Evolutionary conservation across 2,329 filamentous ascomycete species (phyloP).

Genomic region (Cryphonectria carpinicola): DNA sequence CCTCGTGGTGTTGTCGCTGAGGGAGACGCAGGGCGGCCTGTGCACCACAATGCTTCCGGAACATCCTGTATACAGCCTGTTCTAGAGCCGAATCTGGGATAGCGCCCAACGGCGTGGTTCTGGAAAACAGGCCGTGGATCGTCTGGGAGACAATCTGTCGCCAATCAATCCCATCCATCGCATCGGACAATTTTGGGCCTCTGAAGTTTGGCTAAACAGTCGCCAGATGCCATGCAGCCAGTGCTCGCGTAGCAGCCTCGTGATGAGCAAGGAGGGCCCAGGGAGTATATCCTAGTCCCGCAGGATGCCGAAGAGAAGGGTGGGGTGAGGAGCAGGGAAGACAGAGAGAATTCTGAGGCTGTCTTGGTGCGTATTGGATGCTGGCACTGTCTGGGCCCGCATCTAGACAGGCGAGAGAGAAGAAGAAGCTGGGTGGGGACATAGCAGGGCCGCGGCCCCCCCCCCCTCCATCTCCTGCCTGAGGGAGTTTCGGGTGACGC

Average conservation of each 20-base stretch:
- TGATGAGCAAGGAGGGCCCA: slow-evolving; percentile 26
- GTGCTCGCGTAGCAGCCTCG: slow-evolving; percentile 25
- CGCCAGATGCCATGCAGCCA: slow-evolving; percentile 19
- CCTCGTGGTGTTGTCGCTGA: background rate
- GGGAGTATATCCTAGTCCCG: slow-evolving; percentile 26
- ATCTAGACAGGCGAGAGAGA: background rate
- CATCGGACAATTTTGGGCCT: slow-evolving; percentile 18
- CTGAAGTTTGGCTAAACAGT: background rate
- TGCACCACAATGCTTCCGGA: background rate
- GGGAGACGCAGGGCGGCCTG: background rate
- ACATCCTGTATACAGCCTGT: background rate
- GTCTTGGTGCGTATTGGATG: background rate
- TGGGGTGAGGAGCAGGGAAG: background rate
- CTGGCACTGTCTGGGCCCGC: slow-evolving; percentile 12
- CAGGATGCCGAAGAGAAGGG: slow-evolving; percentile 5
- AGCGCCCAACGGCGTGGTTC: slow-evolving; percentile 14
- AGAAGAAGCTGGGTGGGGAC: background rate
- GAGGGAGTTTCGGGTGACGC: slow-evolving; percentile 27
- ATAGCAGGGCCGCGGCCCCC: background rate
- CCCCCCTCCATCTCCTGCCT: slow-evolving; percentile 11
- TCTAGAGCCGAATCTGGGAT: background rate
- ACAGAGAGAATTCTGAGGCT: background rate
- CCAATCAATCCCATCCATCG: slow-evolving; percentile 25
- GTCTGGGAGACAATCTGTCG: background rate
- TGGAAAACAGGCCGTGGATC: slow-evolving; percentile 22